These are phyloP conservation scores for Lachnellula hyalina DNA, from an alignment of 2,329 filamentous ascomycete species.

Conservation along the genomic window DNA sequence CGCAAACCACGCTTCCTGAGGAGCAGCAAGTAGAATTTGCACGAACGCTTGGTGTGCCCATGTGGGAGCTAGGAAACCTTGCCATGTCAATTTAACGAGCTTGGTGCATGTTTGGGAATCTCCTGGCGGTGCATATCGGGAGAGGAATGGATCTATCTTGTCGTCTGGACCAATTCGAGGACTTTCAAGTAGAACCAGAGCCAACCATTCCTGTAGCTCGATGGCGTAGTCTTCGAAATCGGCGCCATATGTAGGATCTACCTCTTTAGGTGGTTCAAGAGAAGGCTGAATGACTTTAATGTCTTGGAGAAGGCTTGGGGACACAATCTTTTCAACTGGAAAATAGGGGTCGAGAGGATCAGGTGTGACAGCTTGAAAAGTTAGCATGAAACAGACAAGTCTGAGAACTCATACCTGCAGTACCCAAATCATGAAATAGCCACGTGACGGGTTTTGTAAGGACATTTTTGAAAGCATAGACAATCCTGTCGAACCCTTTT, in stretches of 20 bases:
- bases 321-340: constrained; percentile 39
- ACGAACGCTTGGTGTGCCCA: constrained; percentile 48
- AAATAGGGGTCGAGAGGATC: constrained; percentile 45
- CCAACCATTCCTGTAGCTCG: constrained; percentile 70
- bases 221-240: constrained; percentile 58
- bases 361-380: constrained; percentile 37
- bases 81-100: constrained; percentile 52
- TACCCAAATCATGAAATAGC: constrained; percentile 66
- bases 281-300: constrained; percentile 25
- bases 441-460: constrained; percentile 64
- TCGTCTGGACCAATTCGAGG: constrained; percentile 56
- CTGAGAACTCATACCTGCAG: constrained; percentile 37
- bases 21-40: constrained; percentile 39
- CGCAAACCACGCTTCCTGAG: constrained; percentile 49
- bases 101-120: constrained; percentile 12
- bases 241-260: constrained; percentile 34
- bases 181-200: constrained; percentile 59
- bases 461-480: constrained; percentile 54
- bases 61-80: constrained; percentile 49
- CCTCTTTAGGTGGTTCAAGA: constrained; percentile 28
- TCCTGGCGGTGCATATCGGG: constrained; percentile 56
- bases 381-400: not conserved
- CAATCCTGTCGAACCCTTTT: constrained; percentile 29
- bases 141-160: constrained; percentile 62
- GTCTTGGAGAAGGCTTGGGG: constrained; percentile 28